Percentiles rank a stretch among this genome's conserved stretches.
Evolutionary conservation across 2,329 filamentous ascomycete genomes (phyloP).

Genomic region (Lecanicillium sp.): DNA sequence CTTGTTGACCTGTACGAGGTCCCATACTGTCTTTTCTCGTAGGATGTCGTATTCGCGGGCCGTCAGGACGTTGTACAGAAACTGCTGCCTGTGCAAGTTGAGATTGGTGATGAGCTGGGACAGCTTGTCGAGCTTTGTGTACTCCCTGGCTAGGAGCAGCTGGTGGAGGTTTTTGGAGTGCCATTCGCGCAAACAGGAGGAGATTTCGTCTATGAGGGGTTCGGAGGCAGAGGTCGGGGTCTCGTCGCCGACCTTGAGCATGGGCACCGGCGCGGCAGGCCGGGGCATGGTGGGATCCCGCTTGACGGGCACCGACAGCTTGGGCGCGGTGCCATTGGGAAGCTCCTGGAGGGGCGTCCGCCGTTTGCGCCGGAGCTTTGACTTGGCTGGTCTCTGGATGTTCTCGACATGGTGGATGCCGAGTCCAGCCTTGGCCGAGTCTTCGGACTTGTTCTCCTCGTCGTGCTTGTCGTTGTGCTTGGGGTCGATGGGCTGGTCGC

Average conservation of each 20-base stretch:
- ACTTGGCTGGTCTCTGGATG: conserved; percentile 24
- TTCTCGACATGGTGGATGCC: conserved; percentile 28
- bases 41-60: conserved; percentile 72
- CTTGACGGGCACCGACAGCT: conserved; percentile 41
- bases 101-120: conserved; percentile 75
- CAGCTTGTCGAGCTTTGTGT: conserved; percentile 73
- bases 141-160: conserved; percentile 75
- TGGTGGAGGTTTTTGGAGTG: conserved; percentile 96
- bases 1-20: conserved; percentile 90
- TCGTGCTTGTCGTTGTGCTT: conserved; percentile 20
- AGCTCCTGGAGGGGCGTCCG: conserved; percentile 31
- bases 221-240: conserved; percentile 84
- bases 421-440: conserved; percentile 51
- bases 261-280: conserved; percentile 87
- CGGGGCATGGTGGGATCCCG: conserved; percentile 65
- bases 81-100: conserved; percentile 78
- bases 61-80: conserved; percentile 91
- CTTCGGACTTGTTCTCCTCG: conserved; percentile 32
- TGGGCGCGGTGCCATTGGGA: conserved; percentile 34
- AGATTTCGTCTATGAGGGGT: conserved; percentile 93
- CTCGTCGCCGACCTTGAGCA: conserved; percentile 97
- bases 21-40: conserved; percentile 90
- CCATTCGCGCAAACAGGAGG: conserved; percentile 95
- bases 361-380: conserved; percentile 18
- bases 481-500: conserved; percentile 16